Percentiles rank a stretch among this genome's conserved stretches.
Evolutionary conservation across 306 rosid species (phyloP).

Genomic region (Hippophae tibetana): DNA sequence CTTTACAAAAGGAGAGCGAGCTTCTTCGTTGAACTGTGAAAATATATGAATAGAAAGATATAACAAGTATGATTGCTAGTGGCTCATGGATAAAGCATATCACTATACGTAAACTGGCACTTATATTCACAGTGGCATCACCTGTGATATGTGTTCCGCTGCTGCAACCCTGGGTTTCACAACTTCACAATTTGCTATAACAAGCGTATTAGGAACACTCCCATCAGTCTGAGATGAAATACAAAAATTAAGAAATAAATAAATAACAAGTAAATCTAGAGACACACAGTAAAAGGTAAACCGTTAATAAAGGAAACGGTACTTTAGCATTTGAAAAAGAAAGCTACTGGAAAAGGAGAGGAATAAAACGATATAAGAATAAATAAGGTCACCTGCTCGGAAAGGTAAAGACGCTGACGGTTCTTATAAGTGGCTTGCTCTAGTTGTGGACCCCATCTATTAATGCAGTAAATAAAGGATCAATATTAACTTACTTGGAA

Average conservation of each 20-base stretch:
- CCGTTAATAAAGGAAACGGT: no score
- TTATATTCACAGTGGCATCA: slow-evolving; percentile 2
- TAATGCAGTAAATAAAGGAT: slow-evolving; percentile 1
- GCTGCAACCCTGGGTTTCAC: slow-evolving; percentile 99
- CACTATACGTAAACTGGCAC: neutral
- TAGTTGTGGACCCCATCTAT: slow-evolving; percentile 80
- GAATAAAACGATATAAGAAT: neutral
- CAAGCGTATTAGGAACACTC: slow-evolving; percentile 89
- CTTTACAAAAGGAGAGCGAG: slow-evolving; percentile 96
- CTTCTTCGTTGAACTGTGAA: slow-evolving; percentile 91
- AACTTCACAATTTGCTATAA: slow-evolving; percentile 95
- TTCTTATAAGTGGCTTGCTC: slow-evolving; percentile 74
- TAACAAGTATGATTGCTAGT: neutral
- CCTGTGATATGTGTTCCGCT: slow-evolving; percentile 98
- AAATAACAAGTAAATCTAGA: neutral
- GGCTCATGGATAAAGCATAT: no score
- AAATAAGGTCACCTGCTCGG: slow-evolving; percentile 52
- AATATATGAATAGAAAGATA: slow-evolving; percentile 1
- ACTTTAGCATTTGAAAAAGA: neutral
- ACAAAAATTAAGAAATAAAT: neutral
- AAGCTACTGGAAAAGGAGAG: neutral
- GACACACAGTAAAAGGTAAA: neutral
- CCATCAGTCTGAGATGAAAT: slow-evolving; percentile 68
- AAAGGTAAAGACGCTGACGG: slow-evolving; percentile 80
- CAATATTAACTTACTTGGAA: neutral